phyloP scores from a whole-genome alignment of 2,329 filamentous ascomycete genomes.

The Thielaviopsis ethacetica region DNA sequence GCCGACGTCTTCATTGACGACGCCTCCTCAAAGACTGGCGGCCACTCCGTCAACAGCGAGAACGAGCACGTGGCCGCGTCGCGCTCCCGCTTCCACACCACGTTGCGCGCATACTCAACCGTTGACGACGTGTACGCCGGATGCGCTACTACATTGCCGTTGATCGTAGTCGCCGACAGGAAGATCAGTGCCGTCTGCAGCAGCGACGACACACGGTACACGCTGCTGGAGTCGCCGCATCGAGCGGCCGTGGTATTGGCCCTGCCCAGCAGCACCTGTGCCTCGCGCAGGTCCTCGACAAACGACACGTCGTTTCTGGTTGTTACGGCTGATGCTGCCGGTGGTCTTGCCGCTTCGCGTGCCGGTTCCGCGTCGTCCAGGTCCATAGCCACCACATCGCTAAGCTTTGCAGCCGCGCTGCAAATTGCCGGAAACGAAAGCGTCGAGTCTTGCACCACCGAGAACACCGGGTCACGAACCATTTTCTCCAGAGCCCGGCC shows the following conservation, averaged over 20 bases:
- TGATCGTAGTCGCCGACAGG: conserved; percentile 41
- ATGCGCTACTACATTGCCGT: conserved; percentile 28
- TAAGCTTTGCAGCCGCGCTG: conserved; percentile 13
- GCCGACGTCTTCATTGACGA: conserved; percentile 19
- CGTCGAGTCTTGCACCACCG: conserved; percentile 80
- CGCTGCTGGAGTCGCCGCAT: conserved; percentile 38
- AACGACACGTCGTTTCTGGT: conserved; percentile 24
- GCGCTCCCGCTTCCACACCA: conserved; percentile 50
- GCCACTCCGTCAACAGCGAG: conserved; percentile 14
- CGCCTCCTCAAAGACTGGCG: conserved; percentile 7
- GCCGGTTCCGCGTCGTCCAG: conserved; percentile 15
- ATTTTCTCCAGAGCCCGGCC: conserved; percentile 56
- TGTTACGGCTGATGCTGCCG: too few relatives aligned
- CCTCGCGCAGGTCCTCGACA: conserved; percentile 42
- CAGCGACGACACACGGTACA: conserved; percentile 46
- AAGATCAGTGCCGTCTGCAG: conserved; percentile 50
- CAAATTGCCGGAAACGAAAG: conserved; percentile 65
- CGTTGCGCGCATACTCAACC: conserved; percentile 52
- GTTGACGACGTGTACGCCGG: conserved; percentile 45
- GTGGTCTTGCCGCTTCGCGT: conserved; percentile 1
- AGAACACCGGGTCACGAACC: conserved; percentile 67
- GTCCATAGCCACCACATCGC: neutral
- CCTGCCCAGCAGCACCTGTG: conserved; percentile 48
- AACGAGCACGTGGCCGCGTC: conserved; percentile 29
- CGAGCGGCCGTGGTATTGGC: conserved; percentile 42